Base-by-base conservation (phyloP, 2,329 filamentous ascomycete genomes). In the Cercospora citrullina region DNA sequence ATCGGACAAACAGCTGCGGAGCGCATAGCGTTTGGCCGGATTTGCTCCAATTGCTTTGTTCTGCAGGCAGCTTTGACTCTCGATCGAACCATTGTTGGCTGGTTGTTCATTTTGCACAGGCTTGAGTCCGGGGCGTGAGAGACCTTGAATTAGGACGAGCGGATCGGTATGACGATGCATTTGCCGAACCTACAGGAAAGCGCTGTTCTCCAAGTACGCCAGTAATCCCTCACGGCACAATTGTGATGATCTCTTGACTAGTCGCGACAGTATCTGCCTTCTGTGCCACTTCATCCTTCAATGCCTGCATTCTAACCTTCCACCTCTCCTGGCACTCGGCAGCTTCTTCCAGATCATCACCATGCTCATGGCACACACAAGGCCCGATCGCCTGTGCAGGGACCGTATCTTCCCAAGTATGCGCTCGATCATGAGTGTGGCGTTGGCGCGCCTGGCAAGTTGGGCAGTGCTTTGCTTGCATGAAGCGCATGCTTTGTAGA, bases 281-380 rank as follows among this genome's bases (percentile, higher is more conserved):
- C 9, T 33, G 55, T 31, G 55, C 30, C 9, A 36, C 10, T 59
- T 59, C 55, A 5, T 59, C 55, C 31, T 30, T 36, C 30, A 59
- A 18, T 36, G 30, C 55, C 55, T 36, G 55, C 8, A 53, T 30
- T n/a, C 33, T 23, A n/a, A 42, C 57, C 14, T 8, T 28, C 57
- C 64, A 66, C 21, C 58, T 55, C 10, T 60, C 18, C 4, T n/a
- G 39, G 30, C 57, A 66, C 28, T 48, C 18, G 16, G 28, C 58
- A 16, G 23, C 12, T 42, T 66, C 64, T 53, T 60, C 42, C 8
- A 12, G 23, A n/a, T 61, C 64, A 30, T 60, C 64, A 12, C 64
- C 64, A 55, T 66, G 64, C 42, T 66, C 64, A 21, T 66, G 64
- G 21, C 31, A 48, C 28, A 18, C 8, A 21, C 64, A 66, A 12